These are phyloP conservation scores for Multifurca ochricompacta DNA, from an alignment of 768 basidiomycete species.

Conservation along the genomic window DNA sequence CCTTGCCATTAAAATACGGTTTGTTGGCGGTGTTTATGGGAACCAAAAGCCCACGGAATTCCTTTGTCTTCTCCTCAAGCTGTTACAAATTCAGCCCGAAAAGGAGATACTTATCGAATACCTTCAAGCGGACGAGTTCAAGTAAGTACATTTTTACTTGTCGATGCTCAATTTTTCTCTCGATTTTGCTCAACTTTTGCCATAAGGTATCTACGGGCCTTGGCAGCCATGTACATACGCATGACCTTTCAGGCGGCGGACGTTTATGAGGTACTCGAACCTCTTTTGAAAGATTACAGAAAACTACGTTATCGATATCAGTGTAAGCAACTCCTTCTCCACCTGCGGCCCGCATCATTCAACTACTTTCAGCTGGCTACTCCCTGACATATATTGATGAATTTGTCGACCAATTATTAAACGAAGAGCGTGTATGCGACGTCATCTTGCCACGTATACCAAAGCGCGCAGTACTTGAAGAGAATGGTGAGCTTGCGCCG, in stretches of 20 bases:
- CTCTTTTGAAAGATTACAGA: slow-evolving; percentile 86
- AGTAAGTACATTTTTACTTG: slow-evolving; percentile 45
- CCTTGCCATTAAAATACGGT: slow-evolving; percentile 74
- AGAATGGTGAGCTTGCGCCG: slow-evolving; percentile 82
- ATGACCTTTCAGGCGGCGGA: slow-evolving; percentile 90
- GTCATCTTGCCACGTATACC: slow-evolving; percentile 88
- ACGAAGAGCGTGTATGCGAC: slow-evolving; percentile 91
- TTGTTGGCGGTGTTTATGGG: slow-evolving; percentile 89
- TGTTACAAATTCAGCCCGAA: slow-evolving; percentile 95
- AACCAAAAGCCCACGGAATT: slow-evolving; percentile 95
- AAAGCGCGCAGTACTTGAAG: slow-evolving; percentile 82
- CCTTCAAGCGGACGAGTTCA: slow-evolving; percentile 94
- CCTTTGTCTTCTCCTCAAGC: slow-evolving; percentile 84
- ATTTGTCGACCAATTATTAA: slow-evolving; percentile 76
- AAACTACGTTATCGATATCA: slow-evolving; percentile 78
- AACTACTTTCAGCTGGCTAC: slow-evolving; percentile 62
- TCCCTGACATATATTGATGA: slow-evolving; percentile 85
- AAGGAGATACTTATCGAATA: slow-evolving; percentile 97
- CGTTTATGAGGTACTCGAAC: slow-evolving; percentile 90
- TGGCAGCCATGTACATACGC: slow-evolving; percentile 90
- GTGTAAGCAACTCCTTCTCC: slow-evolving; percentile 40
- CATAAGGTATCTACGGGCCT: slow-evolving; percentile 80
- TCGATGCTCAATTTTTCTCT: too few relatives aligned
- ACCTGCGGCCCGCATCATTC: background rate
- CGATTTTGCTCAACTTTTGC: background rate